These are phyloP conservation scores for Candida sanyiensis DNA, from an alignment of 805 yeast genomes.

Conservation along the genomic window DNA sequence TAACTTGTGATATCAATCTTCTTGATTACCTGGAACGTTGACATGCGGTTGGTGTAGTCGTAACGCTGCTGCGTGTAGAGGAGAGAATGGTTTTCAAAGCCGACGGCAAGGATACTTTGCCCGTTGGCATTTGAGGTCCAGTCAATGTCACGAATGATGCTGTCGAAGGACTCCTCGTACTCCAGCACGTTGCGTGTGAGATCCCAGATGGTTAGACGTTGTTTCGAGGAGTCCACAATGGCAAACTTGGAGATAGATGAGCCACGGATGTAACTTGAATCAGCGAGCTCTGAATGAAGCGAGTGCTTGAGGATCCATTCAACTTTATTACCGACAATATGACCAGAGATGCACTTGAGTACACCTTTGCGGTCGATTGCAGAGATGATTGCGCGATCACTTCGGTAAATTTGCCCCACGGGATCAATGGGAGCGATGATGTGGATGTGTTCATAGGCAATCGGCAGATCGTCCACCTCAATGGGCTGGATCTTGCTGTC, in stretches of 20 bases:
- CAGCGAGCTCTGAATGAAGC: conserved; percentile 49
- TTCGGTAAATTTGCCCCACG: conserved; percentile 36
- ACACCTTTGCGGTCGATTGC: conserved; percentile 49
- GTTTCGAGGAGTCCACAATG: conserved; percentile 51
- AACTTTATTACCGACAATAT: conserved; percentile 28
- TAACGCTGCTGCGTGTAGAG: conserved; percentile 79
- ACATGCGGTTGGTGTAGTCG: conserved; percentile 78
- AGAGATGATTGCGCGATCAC: conserved; percentile 44
- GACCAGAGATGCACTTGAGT: conserved; percentile 43
- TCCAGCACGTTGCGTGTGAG: conserved; percentile 60
- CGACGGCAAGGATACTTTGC: conserved; percentile 75
- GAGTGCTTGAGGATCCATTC: conserved; percentile 48
- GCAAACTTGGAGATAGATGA: conserved; percentile 76
- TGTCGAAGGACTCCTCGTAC: conserved; percentile 40
- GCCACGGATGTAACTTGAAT: conserved; percentile 56
- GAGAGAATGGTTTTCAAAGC: conserved; percentile 57
- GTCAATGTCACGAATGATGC: conserved; percentile 62
- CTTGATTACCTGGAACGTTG: conserved; percentile 73
- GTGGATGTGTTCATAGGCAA: conserved; percentile 32
- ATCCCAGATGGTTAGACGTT: conserved; percentile 73
- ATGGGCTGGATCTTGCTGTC: conserved; percentile 26
- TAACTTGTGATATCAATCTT: conserved; percentile 62
- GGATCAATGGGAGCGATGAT: conserved; percentile 62
- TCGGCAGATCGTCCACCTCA: conserved; percentile 36
- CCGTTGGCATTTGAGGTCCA: conserved; percentile 72